phyloP scores from a whole-genome alignment of 345 rosid genomes.

The Acer yangbiense region DNA sequence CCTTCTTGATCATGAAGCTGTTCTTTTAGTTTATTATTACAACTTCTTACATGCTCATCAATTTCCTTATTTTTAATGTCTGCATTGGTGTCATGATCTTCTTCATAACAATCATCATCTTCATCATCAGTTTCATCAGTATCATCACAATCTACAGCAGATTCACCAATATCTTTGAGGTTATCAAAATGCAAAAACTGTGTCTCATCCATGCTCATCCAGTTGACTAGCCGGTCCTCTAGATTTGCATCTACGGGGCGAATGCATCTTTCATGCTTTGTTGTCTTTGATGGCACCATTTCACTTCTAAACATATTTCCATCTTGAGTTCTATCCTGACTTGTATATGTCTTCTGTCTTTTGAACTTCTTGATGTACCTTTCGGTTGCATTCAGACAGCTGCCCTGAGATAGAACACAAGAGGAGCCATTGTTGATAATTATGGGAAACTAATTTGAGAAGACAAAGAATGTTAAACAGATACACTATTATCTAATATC shows the following conservation, averaged over 20 bases:
- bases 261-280: slow-evolving; percentile 11
- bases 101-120: slow-evolving; percentile 27
- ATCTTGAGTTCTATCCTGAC: slow-evolving; percentile 19
- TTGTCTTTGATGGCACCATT: slow-evolving; percentile 19
- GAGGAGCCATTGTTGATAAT: slow-evolving; percentile 1
- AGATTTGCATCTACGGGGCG: slow-evolving; percentile 10
- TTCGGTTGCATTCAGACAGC: slow-evolving; percentile 22
- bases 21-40: slow-evolving; percentile 9
- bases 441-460: not conserved
- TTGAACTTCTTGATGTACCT: slow-evolving; percentile 36
- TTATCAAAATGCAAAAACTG: slow-evolving; percentile 29
- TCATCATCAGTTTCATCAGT: slow-evolving; percentile 39
- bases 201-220: slow-evolving; percentile 48
- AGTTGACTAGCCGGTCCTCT: slow-evolving; percentile 34
- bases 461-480: not conserved
- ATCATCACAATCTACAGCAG: slow-evolving; percentile 30
- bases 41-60: slow-evolving; percentile 13
- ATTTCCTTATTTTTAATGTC: slow-evolving; percentile 22
- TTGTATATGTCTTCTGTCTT: slow-evolving; percentile 35
- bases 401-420: slow-evolving; percentile 31
- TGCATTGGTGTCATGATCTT: slow-evolving; percentile 18
- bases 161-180: slow-evolving; percentile 24
- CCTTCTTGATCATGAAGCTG: slow-evolving; percentile 11
- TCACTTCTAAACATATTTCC: slow-evolving; percentile 18
- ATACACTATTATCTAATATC: too few species aligned